These are phyloP conservation scores for Blastocystis sp. DNA, from an alignment of 352 stramenopile genomes.

Conservation along the genomic window DNA sequence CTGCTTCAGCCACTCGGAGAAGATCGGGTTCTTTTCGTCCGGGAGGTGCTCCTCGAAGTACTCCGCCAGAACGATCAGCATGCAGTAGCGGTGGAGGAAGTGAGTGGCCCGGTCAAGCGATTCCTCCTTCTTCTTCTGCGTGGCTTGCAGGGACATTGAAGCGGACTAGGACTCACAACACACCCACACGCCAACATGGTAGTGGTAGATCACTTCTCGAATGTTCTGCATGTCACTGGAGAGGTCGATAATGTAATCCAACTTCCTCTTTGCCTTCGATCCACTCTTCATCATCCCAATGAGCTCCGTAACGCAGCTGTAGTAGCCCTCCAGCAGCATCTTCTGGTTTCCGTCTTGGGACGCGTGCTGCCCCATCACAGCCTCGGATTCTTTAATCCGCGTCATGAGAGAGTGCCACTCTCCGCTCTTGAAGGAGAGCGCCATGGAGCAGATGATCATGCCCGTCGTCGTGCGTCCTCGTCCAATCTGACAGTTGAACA, in stretches of 20 bases:
- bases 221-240: constrained; percentile 67
- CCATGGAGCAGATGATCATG: constrained; percentile 82
- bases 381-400: constrained; percentile 6
- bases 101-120: constrained; percentile 19
- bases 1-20: constrained; percentile 45
- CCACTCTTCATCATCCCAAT: constrained; percentile 32
- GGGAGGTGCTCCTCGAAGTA: constrained; percentile 65
- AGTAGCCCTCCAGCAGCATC: constrained; percentile 22
- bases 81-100: constrained; percentile 61
- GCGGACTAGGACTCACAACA: not conserved
- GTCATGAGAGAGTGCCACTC: constrained; percentile 45
- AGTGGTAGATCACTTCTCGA: constrained; percentile 64
- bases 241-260: constrained; percentile 58
- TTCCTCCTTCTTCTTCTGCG: constrained; percentile 58
- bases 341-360: not conserved
- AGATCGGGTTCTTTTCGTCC: constrained; percentile 56
- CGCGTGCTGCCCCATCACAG: not conserved
- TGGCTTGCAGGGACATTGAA: not conserved
- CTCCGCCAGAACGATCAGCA: constrained; percentile 57
- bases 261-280: constrained; percentile 48
- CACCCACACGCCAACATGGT: constrained; percentile 27
- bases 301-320: constrained; percentile 30
- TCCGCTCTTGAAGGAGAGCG: constrained; percentile 48
- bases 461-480: constrained; percentile 81
- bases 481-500: constrained; percentile 86